phyloP scores from a whole-genome alignment of 1,284 basidiomycete genomes.

The Malassezia pachydermatis region DNA sequence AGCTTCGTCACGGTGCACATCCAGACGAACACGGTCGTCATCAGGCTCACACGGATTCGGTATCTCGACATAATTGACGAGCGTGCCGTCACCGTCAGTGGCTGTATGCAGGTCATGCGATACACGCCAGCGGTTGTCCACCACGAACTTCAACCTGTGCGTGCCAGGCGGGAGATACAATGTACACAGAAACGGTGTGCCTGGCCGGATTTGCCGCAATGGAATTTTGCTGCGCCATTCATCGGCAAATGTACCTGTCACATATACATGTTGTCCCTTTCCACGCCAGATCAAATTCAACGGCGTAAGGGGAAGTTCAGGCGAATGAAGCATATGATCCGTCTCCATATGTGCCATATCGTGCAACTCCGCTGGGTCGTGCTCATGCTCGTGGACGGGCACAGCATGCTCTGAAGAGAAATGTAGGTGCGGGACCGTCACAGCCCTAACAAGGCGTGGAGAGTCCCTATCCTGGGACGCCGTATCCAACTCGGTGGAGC shows the following conservation, averaged over 20 bases:
- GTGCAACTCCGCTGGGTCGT: too few species aligned
- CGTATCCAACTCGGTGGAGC: neutral
- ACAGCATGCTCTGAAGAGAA: too few species aligned
- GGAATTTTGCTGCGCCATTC: constrained; percentile 53
- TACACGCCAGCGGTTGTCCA: constrained; percentile 77
- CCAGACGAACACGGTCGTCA: neutral
- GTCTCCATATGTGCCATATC: too few species aligned
- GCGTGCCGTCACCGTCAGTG: constrained; percentile 83
- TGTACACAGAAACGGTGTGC: constrained; percentile 30
- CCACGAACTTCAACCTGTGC: constrained; percentile 89
- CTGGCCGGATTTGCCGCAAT: constrained; percentile 29
- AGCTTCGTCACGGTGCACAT: neutral
- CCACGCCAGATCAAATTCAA: constrained; percentile 35
- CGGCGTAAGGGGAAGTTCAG: constrained; percentile 18
- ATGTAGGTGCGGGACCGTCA: too few species aligned
- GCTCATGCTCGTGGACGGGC: too few species aligned
- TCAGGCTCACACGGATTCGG: constrained; percentile 27
- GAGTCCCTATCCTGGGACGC: too few species aligned
- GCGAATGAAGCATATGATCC: too few species aligned
- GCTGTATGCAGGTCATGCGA: constrained; percentile 71
- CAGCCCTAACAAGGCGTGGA: too few species aligned
- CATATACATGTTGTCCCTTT: constrained; percentile 50
- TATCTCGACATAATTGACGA: constrained; percentile 69
- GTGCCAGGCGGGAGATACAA: constrained; percentile 64
- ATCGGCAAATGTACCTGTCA: constrained; percentile 56